phyloP scores from a whole-genome alignment of 164 flowering plant species.

The Magnolia officinalis region DNA sequence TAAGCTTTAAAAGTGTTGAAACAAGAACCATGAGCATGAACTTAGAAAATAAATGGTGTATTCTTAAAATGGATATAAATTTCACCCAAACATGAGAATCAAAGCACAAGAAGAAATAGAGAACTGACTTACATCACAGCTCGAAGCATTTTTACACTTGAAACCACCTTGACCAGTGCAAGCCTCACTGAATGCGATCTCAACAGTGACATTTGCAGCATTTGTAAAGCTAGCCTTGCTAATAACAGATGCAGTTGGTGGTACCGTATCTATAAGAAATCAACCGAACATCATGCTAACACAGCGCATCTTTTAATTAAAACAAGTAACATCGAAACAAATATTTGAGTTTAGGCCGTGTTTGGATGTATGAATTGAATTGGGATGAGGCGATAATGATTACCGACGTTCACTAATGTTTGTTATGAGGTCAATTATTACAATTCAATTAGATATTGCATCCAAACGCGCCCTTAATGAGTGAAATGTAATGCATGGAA shows the following conservation, averaged over 20 bases:
- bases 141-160: slow-evolving; percentile 46
- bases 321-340: background rate
- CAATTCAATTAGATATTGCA: too few relatives aligned
- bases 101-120: background rate
- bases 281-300: background rate
- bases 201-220: slow-evolving; percentile 33
- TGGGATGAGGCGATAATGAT: background rate
- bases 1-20: too few relatives aligned
- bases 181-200: slow-evolving; percentile 47
- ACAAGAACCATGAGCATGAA: too few relatives aligned
- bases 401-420: background rate
- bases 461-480: background rate
- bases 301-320: background rate
- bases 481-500: background rate
- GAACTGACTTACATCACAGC: slow-evolving; percentile 40
- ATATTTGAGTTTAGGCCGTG: background rate
- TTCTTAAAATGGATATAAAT: too few relatives aligned
- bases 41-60: too few relatives aligned
- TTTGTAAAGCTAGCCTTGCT: slow-evolving; percentile 38
- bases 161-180: slow-evolving; percentile 49
- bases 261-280: slow-evolving; percentile 40
- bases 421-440: background rate
- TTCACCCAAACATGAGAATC: too few relatives aligned
- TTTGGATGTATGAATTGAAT: background rate
- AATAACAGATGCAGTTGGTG: slow-evolving; percentile 48